Percentiles rank a stretch among this genome's conserved stretches.
These are phyloP conservation scores for Elasticomyces elasticus DNA, from an alignment of 495 filamentous ascomycete genomes.

Conservation along the genomic window DNA sequence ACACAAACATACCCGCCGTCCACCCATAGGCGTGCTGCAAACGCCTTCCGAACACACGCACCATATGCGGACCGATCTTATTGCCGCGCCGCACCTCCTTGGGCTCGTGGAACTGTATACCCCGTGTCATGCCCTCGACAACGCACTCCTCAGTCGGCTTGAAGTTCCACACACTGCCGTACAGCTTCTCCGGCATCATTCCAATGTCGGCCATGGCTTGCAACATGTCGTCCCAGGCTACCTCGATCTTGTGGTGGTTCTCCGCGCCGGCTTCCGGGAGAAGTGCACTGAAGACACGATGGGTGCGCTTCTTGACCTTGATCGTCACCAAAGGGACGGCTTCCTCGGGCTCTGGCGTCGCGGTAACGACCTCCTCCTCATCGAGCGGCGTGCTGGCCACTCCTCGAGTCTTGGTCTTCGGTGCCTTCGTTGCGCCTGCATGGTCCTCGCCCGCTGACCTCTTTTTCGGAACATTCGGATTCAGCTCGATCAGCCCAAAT, in stretches of 20 bases:
- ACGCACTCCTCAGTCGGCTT: constrained; percentile 18
- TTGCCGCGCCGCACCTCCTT: constrained; percentile 30
- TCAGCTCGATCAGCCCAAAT: not conserved
- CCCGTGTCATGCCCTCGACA: constrained; percentile 32
- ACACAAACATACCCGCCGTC: constrained; percentile 32
- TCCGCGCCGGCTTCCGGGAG: constrained; percentile 24
- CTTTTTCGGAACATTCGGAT: not conserved
- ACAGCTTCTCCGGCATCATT: constrained; percentile 40
- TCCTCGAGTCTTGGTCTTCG: constrained; percentile 39
- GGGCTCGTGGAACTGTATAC: constrained; percentile 48
- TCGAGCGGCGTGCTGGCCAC: constrained; percentile 5
- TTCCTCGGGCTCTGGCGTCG: not conserved
- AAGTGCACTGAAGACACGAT: constrained; percentile 43
- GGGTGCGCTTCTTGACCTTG: constrained; percentile 35
- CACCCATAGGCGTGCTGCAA: constrained; percentile 41
- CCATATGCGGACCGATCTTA: constrained; percentile 38
- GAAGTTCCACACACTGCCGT: constrained; percentile 46
- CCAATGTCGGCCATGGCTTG: constrained; percentile 42
- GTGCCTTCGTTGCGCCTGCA: not conserved
- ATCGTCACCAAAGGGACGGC: constrained; percentile 18
- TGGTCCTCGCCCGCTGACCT: not conserved
- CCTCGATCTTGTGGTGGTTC: constrained; percentile 32
- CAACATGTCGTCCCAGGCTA: constrained; percentile 44
- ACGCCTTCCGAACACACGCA: constrained; percentile 36
- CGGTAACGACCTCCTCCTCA: not conserved